Conservation (phyloP, 768 basidiomycete genomes). For the Russula sp. region DNA sequence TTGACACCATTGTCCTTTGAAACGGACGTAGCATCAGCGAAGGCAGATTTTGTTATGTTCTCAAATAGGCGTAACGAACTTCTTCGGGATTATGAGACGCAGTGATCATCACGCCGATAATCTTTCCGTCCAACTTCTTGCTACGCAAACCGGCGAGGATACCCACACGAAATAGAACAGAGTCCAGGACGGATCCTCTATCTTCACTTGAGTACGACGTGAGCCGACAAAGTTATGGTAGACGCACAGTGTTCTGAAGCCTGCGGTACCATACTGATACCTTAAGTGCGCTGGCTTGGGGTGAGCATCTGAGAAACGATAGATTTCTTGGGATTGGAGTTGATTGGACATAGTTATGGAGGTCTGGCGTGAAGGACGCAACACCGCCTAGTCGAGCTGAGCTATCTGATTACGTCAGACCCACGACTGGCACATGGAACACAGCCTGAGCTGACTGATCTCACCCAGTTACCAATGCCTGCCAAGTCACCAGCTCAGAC, state of each 20-base stretch:
- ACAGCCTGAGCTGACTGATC: conserved; percentile 4
- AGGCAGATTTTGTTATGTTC: background rate
- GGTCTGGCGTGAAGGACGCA: background rate
- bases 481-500: conserved; percentile 71
- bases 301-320: conserved; percentile 48
- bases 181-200: conserved; percentile 69
- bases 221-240: background rate
- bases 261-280: conserved; percentile 91
- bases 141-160: conserved; percentile 85
- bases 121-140: conserved; percentile 84
- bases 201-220: conserved; percentile 6
- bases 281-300: conserved; percentile 61
- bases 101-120: conserved; percentile 97
- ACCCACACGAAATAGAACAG: conserved; percentile 91
- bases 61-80: conserved; percentile 42
- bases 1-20: conserved; percentile 96
- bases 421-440: background rate
- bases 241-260: conserved; percentile 84
- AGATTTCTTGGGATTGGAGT: conserved; percentile 37
- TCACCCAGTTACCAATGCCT: conserved; percentile 41
- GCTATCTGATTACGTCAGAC: conserved; percentile 8
- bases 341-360: conserved; percentile 23
- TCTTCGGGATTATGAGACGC: conserved; percentile 98
- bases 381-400: too few relatives aligned
- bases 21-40: conserved; percentile 11